A percentile compares a stretch with the other conserved stretches of the same genome.
phyloP scores from a whole-genome alignment of 2,329 filamentous ascomycete species.

The Pseudopithomyces chartarum region DNA sequence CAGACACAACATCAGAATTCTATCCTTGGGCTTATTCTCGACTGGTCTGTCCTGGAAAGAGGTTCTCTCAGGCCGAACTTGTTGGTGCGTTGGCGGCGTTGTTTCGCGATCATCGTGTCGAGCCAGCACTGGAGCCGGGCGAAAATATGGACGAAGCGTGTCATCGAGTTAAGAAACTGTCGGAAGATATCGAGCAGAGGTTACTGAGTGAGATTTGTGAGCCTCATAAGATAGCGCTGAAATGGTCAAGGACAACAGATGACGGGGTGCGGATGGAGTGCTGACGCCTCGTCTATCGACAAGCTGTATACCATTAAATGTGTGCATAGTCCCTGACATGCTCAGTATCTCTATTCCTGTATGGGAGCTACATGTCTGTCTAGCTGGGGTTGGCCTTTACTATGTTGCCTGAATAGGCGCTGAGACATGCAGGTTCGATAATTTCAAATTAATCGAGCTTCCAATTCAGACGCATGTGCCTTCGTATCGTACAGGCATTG shows the following conservation, averaged over 20 bases:
- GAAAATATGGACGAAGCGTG: conserved; percentile 16
- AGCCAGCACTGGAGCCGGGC: conserved; percentile 10
- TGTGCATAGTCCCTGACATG: too few species aligned
- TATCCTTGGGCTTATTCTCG: conserved; percentile 20
- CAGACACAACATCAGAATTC: conserved; percentile 8
- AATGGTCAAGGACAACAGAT: conserved; percentile 2
- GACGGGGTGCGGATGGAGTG: neutral
- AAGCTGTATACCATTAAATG: too few species aligned
- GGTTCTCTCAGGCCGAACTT: conserved; percentile 25
- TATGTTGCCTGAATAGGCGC: too few species aligned
- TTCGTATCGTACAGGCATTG: too few species aligned
- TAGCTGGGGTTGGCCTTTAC: too few species aligned
- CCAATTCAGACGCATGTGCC: too few species aligned
- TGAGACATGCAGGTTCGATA: too few species aligned
- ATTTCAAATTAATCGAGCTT: too few species aligned
- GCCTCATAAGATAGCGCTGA: conserved; percentile 7
- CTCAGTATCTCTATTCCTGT: too few species aligned
- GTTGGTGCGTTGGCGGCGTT: conserved; percentile 20
- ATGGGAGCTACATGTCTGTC: too few species aligned
- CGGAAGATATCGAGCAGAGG: conserved; percentile 10
- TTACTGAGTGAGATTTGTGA: conserved; percentile 14
- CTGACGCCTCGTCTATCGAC: too few species aligned
- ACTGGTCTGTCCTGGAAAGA: conserved; percentile 25
- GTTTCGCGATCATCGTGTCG: conserved; percentile 20
- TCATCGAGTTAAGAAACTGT: neutral